Evolutionary conservation across 768 basidiomycete species (phyloP).

Genomic region (Multifurca ochricompacta): DNA sequence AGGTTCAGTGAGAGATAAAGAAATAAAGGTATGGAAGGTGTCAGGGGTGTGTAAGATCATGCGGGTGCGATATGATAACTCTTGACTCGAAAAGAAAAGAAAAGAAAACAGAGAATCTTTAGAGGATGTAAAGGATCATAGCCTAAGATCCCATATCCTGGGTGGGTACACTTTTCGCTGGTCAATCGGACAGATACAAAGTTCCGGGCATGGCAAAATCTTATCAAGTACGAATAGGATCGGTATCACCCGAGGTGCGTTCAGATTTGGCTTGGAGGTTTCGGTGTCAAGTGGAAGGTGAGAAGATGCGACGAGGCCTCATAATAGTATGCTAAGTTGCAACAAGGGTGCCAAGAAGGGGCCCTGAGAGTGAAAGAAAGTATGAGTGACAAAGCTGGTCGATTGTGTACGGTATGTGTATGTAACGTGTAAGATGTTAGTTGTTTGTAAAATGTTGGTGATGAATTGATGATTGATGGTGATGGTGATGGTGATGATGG

Average conservation of each 20-base stretch:
- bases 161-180: too few species aligned
- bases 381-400: neutral
- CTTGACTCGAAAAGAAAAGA: slow-evolving; percentile 7
- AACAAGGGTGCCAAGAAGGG: neutral
- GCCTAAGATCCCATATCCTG: too few species aligned
- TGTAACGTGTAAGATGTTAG: slow-evolving; percentile 14
- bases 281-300: neutral
- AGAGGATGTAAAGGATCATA: too few species aligned
- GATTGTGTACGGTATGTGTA: neutral
- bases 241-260: neutral
- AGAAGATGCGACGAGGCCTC: slow-evolving; percentile 12
- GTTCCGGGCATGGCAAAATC: neutral
- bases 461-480: neutral
- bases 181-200: neutral
- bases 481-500: neutral
- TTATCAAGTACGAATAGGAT: slow-evolving; percentile 1
- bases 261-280: neutral
- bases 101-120: too few species aligned
- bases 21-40: slow-evolving; percentile 12
- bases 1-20: neutral
- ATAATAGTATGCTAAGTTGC: slow-evolving; percentile 9
- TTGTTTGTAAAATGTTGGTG: neutral
- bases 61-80: slow-evolving; percentile 6
- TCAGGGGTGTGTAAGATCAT: slow-evolving; percentile 6
- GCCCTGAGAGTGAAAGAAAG: neutral